These are phyloP conservation scores for Gynostemma pentaphyllum DNA, from an alignment of 306 rosid genomes.

Conservation along the genomic window DNA sequence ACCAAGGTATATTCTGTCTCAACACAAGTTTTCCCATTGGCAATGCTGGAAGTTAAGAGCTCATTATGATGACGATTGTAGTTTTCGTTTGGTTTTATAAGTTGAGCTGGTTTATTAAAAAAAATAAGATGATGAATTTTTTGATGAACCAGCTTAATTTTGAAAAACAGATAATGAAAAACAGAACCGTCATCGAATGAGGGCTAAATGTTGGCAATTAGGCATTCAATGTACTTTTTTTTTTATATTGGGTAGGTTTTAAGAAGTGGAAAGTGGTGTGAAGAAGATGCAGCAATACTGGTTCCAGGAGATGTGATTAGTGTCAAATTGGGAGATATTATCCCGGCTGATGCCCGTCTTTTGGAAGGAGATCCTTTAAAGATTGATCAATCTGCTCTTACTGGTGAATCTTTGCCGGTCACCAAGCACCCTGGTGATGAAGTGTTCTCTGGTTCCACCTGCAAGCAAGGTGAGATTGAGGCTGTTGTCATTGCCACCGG, in stretches of 20 bases:
- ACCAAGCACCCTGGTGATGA: conserved; percentile 63
- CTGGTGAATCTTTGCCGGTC: conserved; percentile 86
- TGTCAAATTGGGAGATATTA: conserved; percentile 83
- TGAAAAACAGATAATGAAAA: too few species aligned
- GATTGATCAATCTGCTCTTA: conserved; percentile 86
- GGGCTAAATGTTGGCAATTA: background rate
- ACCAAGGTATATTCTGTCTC: conserved; percentile 42
- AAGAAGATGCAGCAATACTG: conserved; percentile 64
- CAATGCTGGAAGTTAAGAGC: background rate
- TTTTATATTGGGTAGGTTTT: conserved; percentile 43
- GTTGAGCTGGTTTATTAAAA: too few species aligned
- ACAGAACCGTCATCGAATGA: too few species aligned
- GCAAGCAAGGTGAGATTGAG: conserved; percentile 92
- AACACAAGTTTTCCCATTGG: background rate
- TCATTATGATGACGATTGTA: background rate
- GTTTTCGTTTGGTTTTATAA: too few species aligned
- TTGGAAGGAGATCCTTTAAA: conserved; percentile 79
- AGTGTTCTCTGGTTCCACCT: conserved; percentile 86
- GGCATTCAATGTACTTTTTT: too few species aligned
- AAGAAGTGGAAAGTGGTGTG: conserved; percentile 77
- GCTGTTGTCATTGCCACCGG: conserved; percentile 93
- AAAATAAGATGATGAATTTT: too few species aligned
- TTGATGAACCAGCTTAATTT: too few species aligned
- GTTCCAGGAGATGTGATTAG: conserved; percentile 91
- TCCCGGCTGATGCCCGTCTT: conserved; percentile 90